phyloP scores from a whole-genome alignment of 2,329 filamentous ascomycete genomes.

The Ceratocystis diversiconidia region DNA sequence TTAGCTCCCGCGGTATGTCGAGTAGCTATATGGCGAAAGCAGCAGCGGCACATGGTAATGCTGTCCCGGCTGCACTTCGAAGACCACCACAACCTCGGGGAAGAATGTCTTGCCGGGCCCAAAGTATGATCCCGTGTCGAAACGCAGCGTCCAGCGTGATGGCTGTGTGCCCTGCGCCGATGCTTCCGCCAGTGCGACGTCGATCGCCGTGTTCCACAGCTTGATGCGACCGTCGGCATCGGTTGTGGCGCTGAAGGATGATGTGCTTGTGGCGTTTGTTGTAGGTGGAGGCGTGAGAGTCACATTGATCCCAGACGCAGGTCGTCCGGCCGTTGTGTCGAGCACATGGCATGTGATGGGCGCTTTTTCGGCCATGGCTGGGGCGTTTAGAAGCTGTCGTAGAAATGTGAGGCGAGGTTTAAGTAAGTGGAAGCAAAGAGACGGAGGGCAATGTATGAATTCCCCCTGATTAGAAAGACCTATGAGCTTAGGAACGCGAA shows the following conservation, averaged over 20 bases:
- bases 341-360: slow-evolving; percentile 79
- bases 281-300: slow-evolving; percentile 37
- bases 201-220: slow-evolving; percentile 34
- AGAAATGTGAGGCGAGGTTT: neutral
- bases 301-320: slow-evolving; percentile 52
- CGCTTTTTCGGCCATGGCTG: slow-evolving; percentile 31
- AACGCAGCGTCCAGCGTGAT: slow-evolving; percentile 53
- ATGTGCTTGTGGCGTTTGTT: neutral
- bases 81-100: slow-evolving; percentile 42
- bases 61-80: slow-evolving; percentile 41
- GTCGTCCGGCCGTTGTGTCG: slow-evolving; percentile 61
- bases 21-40: slow-evolving; percentile 66
- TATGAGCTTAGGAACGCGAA: no score
- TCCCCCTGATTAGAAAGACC: no score
- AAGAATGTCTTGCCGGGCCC: slow-evolving; percentile 48
- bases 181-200: neutral
- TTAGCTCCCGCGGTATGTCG: slow-evolving; percentile 65
- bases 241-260: slow-evolving; percentile 50
- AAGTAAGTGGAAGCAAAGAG: neutral
- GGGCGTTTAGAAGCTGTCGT: slow-evolving; percentile 4
- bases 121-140: slow-evolving; percentile 61
- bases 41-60: slow-evolving; percentile 70
- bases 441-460: neutral
- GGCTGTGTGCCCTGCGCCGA: slow-evolving; percentile 21
- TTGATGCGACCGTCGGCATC: slow-evolving; percentile 64